These are phyloP conservation scores for Suillus fuscotomentosus DNA, from an alignment of 768 basidiomycete genomes.

Conservation along the genomic window DNA sequence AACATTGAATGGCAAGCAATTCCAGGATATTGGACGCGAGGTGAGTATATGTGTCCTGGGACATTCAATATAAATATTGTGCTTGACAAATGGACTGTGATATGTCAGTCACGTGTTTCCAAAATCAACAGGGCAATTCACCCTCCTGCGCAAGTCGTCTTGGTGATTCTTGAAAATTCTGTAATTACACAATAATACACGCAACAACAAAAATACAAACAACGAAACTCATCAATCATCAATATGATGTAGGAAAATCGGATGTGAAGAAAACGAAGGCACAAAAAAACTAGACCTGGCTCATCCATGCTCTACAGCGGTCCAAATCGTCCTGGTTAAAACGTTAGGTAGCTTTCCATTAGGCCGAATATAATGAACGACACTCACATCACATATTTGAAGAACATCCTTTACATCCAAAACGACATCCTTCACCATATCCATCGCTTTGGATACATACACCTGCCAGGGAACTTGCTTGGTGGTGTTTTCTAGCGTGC, in stretches of 20 bases:
- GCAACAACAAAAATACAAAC: not conserved
- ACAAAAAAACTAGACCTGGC: conserved; percentile 8
- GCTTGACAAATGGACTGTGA: not conserved
- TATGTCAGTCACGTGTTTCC: not conserved
- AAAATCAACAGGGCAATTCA: not conserved
- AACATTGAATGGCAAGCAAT: no score
- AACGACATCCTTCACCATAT: conserved; percentile 14
- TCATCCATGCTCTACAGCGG: conserved; percentile 24
- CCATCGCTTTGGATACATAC: conserved; percentile 11
- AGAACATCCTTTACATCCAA: conserved; percentile 27
- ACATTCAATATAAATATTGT: not conserved
- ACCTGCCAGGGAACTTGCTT: conserved; percentile 13
- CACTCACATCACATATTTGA: conserved; percentile 18
- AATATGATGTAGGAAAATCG: not conserved
- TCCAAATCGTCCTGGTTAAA: conserved; percentile 21
- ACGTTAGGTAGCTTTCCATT: not conserved
- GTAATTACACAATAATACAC: conserved; percentile 5
- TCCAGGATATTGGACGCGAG: not conserved
- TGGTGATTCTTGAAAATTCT: conserved; percentile 5
- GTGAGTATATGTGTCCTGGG: not conserved
- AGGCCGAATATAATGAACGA: not conserved
- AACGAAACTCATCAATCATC: not conserved
- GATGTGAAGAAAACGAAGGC: not conserved
- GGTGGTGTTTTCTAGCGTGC: not conserved
- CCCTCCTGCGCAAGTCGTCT: not conserved